Evolutionary conservation across 768 basidiomycete species (phyloP), one percentile per base, ranked within the genome.

Genomic region (Rossbeevera mucosa): DNA sequence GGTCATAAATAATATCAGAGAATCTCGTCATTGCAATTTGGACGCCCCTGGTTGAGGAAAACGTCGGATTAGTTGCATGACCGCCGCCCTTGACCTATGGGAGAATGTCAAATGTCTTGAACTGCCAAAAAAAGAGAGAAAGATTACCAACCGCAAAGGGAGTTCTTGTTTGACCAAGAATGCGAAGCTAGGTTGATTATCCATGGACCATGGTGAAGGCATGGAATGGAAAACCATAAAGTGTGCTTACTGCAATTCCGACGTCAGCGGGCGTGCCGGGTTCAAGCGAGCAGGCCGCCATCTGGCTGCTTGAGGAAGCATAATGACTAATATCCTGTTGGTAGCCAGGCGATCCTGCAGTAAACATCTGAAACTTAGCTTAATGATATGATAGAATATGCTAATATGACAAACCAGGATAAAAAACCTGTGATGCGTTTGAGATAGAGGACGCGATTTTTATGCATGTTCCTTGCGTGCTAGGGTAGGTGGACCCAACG

Each of bases 281-380:
- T 18, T 44, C 25, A 13, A 44, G 26, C 26, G 44, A 44, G 18
- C 44, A 44, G 11, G 24, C 18, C 13, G 44, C 25, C 2, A 18
- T 44, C 21, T 28, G 44, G 16, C 0, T 18, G 8, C 44, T 44
- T 7, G 44, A 44, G 11, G 44, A 44, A 5, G 44, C 44, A 11
- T 2, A 44, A n/a, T 44, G 44, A 2, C 56, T 45, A 20, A 79
- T 72, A 52, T 77, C 81, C 25, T 67, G 60, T 0, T 31, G 30
- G 50, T 81, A 85, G 18, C 64, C 40, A 3, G 56, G 8, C 6
- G 56, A 56, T n/a, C 16, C 57, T 64, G 20, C n/a, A n/a, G 16
- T 9, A 2, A 48, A 24, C 3, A 18, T 16, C 18, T 16, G 31
- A 18, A 18, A 18, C 1, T 2, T 8, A 24, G 21, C 16, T n/a